Percentiles rank a stretch among this genome's conserved stretches.
These are phyloP conservation scores for Dicorynia guianensis DNA, from an alignment of 306 rosid species.

Conservation along the genomic window DNA sequence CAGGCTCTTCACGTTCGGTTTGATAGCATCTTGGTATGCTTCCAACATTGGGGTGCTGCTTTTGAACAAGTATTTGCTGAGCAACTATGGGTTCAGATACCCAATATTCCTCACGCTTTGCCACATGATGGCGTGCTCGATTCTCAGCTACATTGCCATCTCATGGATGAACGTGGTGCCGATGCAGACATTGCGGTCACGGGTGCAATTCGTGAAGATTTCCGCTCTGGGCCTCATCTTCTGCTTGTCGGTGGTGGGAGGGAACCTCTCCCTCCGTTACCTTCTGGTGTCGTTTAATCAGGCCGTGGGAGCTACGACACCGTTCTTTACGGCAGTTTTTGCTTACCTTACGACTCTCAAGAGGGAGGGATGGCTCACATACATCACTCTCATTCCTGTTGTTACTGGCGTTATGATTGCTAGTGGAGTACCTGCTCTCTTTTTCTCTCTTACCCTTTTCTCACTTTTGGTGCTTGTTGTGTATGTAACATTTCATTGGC, in stretches of 20 bases:
- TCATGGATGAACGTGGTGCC: background rate
- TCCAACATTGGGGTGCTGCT: background rate
- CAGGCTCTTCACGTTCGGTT: background rate
- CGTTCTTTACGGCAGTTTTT: background rate
- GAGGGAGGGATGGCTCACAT: conserved; percentile 4
- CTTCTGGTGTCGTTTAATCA: background rate
- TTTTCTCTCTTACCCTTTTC: too few species aligned
- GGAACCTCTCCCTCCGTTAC: background rate
- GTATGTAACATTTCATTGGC: too few species aligned
- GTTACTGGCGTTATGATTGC: conserved; percentile 8
- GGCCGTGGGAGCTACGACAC: background rate
- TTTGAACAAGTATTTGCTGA: conserved; percentile 1
- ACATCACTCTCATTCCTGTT: background rate
- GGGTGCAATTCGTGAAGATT: background rate
- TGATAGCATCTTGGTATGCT: background rate
- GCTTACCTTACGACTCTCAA: background rate
- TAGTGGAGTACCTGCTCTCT: background rate
- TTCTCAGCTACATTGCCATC: background rate
- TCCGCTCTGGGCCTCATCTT: background rate
- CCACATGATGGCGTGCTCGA: background rate
- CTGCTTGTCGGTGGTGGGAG: background rate
- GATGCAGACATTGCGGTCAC: background rate
- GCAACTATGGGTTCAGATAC: conserved; percentile 12
- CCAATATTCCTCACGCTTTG: background rate
- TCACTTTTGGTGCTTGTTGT: too few species aligned